A percentile compares a stretch with the other conserved stretches of the same genome.
These are phyloP conservation scores for Amaranthus palmeri DNA, from an alignment of 148 eudicot species.

Conservation along the genomic window DNA sequence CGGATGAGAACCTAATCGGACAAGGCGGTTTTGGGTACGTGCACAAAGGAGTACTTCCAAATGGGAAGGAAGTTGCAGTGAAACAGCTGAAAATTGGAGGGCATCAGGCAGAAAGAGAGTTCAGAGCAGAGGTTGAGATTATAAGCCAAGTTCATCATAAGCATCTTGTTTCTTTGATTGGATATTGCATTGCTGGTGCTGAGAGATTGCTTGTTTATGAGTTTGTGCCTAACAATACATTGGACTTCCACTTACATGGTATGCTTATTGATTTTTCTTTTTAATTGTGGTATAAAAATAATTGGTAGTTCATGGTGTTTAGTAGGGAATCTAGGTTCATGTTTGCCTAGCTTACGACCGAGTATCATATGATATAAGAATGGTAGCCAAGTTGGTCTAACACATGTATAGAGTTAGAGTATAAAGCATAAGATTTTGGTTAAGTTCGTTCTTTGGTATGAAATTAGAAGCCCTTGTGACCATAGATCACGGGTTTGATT, in stretches of 20 bases:
- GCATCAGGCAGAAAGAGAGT: constrained; percentile 48
- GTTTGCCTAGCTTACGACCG: too few species aligned
- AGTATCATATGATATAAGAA: too few species aligned
- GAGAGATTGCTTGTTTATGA: constrained; percentile 51
- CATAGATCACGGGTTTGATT: too few species aligned
- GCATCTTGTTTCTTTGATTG: constrained; percentile 54
- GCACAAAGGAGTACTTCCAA: constrained; percentile 40
- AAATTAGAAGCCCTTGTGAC: too few species aligned
- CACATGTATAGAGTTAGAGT: too few species aligned
- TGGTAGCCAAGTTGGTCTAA: too few species aligned
- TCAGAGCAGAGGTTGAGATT: constrained; percentile 49
- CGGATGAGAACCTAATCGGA: constrained; percentile 40
- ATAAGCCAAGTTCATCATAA: constrained; percentile 58
- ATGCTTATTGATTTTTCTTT: background rate
- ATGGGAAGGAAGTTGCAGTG: constrained; percentile 50
- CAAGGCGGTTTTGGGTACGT: constrained; percentile 54
- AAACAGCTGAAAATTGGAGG: constrained; percentile 51
- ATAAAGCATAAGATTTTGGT: too few species aligned
- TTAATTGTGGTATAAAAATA: background rate
- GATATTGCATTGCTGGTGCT: constrained; percentile 43
- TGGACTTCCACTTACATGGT: constrained; percentile 55
- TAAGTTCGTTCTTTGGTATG: too few species aligned
- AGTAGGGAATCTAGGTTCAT: too few species aligned
- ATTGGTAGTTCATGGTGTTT: too few species aligned
- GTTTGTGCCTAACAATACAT: constrained; percentile 43